Conservation (phyloP, 108 stramenopile species). For the Thalassiosira profunda region DNA sequence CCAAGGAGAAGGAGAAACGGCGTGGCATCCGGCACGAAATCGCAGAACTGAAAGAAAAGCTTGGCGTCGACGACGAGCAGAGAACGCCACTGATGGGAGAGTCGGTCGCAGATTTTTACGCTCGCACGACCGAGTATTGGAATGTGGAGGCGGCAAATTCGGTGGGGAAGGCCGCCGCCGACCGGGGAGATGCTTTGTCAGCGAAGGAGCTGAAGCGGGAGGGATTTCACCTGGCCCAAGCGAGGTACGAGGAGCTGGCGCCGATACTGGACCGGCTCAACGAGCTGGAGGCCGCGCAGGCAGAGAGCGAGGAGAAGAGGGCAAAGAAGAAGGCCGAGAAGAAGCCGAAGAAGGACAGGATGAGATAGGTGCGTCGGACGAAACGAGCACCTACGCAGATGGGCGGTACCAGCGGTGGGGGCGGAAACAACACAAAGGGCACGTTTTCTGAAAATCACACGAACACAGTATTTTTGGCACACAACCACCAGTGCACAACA, state of each 20-base stretch:
- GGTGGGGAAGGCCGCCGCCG: conserved; percentile 16
- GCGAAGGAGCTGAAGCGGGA: conserved; percentile 82
- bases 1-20: conserved; percentile 36
- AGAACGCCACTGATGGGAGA: conserved; percentile 74
- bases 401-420: too few relatives aligned
- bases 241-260: conserved; percentile 67
- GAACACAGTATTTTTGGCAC: too few relatives aligned
- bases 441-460: too few relatives aligned
- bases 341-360: conserved; percentile 31
- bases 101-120: conserved; percentile 83
- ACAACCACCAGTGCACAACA: too few relatives aligned
- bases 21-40: conserved; percentile 68
- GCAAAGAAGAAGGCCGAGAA: conserved; percentile 42
- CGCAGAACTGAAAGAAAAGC: conserved; percentile 62
- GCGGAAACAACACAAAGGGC: too few relatives aligned
- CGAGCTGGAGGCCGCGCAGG: conserved; percentile 54
- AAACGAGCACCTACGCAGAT: too few relatives aligned
- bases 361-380: too few relatives aligned
- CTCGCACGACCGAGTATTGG: conserved; percentile 81
- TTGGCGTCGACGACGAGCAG: conserved; percentile 48
- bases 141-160: conserved; percentile 47
- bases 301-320: conserved; percentile 37
- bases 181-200: conserved; percentile 50
- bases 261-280: conserved; percentile 64
- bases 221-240: conserved; percentile 75